These are phyloP conservation scores for Lavandula angustifolia DNA, from an alignment of 257 asterid genomes.

Conservation along the genomic window DNA sequence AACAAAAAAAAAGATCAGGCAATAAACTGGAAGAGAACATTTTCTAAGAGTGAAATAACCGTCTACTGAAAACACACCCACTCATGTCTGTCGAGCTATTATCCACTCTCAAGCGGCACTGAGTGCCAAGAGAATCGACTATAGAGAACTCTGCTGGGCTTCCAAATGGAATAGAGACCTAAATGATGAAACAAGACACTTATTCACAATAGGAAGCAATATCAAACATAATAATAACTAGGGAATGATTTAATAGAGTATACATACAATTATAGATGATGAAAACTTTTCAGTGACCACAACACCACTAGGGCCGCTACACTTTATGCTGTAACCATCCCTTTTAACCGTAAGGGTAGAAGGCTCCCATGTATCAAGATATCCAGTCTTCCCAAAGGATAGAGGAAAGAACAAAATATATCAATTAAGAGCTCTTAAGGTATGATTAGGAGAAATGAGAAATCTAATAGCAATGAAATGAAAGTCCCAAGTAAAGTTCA, in stretches of 20 bases:
- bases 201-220: slow-evolving; percentile 7
- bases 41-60: too few species aligned
- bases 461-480: slow-evolving; percentile 4
- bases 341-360: slow-evolving; percentile 82
- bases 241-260: slow-evolving; percentile 26
- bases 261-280: slow-evolving; percentile 60
- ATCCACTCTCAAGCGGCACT: slow-evolving; percentile 68
- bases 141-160: slow-evolving; percentile 68
- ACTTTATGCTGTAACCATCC: slow-evolving; percentile 87
- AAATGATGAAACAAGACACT: slow-evolving; percentile 18
- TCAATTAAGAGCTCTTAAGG: slow-evolving; percentile 24
- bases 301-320: slow-evolving; percentile 73
- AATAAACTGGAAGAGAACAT: too few species aligned
- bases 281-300: slow-evolving; percentile 78
- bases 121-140: slow-evolving; percentile 56
- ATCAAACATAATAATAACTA: slow-evolving; percentile 18
- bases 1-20: slow-evolving; percentile 16
- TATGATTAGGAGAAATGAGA: neutral
- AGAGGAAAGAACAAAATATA: slow-evolving; percentile 25
- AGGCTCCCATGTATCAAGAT: slow-evolving; percentile 88
- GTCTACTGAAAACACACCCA: slow-evolving; percentile 46
- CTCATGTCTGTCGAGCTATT: slow-evolving; percentile 55
- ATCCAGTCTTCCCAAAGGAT: slow-evolving; percentile 57
- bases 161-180: slow-evolving; percentile 85
- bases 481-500: neutral